phyloP scores from a whole-genome alignment of 176 grass and related monocot genomes.

The Guadua angustifolia region DNA sequence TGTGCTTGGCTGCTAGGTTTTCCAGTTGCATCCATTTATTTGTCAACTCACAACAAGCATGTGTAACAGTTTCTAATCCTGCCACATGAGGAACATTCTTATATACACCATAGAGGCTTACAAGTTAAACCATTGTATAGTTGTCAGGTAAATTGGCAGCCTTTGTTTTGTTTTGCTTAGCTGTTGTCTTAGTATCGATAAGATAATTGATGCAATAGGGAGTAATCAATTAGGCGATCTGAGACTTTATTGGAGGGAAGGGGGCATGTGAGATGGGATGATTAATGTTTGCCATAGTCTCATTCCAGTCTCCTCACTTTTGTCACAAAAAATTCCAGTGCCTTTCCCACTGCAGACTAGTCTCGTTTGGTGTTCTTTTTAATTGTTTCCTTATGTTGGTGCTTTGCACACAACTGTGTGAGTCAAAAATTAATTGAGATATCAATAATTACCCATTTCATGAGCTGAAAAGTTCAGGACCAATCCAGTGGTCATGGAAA shows the following conservation, averaged over 20 bases:
- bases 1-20: not conserved
- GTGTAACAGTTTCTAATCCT: constrained; percentile 11
- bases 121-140: constrained; percentile 35
- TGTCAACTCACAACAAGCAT: not conserved
- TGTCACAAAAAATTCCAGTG: constrained; percentile 8
- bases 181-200: constrained; percentile 41
- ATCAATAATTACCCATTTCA: not conserved
- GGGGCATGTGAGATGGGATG: constrained; percentile 56
- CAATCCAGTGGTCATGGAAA: constrained; percentile 47
- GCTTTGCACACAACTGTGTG: constrained; percentile 26
- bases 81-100: constrained; percentile 32
- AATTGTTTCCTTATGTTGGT: constrained; percentile 5
- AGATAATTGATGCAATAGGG: constrained; percentile 42
- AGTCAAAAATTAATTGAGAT: not conserved
- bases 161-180: constrained; percentile 45
- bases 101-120: constrained; percentile 12
- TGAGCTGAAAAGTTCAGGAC: constrained; percentile 28
- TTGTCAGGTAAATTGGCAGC: constrained; percentile 42
- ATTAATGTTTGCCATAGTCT: constrained; percentile 50
- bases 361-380: constrained; percentile 6
- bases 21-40: constrained; percentile 10
- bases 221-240: constrained; percentile 28
- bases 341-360: constrained; percentile 13
- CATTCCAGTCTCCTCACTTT: constrained; percentile 40
- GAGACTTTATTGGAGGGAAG: constrained; percentile 41